Conservation (phyloP, 1,284 basidiomycete genomes). For the Phellopilus nigrolimitatus region DNA sequence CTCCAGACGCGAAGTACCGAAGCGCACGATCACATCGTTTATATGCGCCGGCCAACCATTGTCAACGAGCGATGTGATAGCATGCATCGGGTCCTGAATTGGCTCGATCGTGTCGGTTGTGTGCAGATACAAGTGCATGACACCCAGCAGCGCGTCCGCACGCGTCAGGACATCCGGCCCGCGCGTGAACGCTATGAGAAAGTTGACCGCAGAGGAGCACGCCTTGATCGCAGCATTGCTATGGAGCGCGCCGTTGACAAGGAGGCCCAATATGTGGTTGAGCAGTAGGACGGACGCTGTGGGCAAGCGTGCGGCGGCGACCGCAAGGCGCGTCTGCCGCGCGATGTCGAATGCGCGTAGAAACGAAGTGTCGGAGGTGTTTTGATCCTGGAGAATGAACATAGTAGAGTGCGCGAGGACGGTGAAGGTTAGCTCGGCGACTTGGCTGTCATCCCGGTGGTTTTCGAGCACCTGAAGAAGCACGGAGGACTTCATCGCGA, state of each 20-base stretch:
- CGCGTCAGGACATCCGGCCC: slow-evolving; percentile 48
- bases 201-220: slow-evolving; percentile 38
- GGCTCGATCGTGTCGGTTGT: slow-evolving; percentile 42
- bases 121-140: slow-evolving; percentile 44
- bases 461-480: slow-evolving; percentile 44
- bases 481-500: slow-evolving; percentile 40
- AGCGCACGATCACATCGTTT: slow-evolving; percentile 41
- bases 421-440: slow-evolving; percentile 47
- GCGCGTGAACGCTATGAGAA: slow-evolving; percentile 51
- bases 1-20: slow-evolving; percentile 33
- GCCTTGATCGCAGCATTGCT: slow-evolving; percentile 40
- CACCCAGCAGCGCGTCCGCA: slow-evolving; percentile 43
- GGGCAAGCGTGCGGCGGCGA: slow-evolving; percentile 42
- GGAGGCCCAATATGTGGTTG: slow-evolving; percentile 46
- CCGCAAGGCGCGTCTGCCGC: slow-evolving; percentile 38
- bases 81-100: slow-evolving; percentile 35
- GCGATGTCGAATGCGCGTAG: slow-evolving; percentile 42
- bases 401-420: slow-evolving; percentile 50
- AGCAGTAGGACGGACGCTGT: slow-evolving; percentile 40
- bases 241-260: slow-evolving; percentile 40
- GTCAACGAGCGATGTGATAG: too few species aligned
- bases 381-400: slow-evolving; percentile 38
- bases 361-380: slow-evolving; percentile 31
- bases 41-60: slow-evolving; percentile 44
- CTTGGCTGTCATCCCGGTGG: slow-evolving; percentile 43